These are phyloP conservation scores for Cornus kousa DNA, from an alignment of 148 eudicot genomes.

Conservation along the genomic window DNA sequence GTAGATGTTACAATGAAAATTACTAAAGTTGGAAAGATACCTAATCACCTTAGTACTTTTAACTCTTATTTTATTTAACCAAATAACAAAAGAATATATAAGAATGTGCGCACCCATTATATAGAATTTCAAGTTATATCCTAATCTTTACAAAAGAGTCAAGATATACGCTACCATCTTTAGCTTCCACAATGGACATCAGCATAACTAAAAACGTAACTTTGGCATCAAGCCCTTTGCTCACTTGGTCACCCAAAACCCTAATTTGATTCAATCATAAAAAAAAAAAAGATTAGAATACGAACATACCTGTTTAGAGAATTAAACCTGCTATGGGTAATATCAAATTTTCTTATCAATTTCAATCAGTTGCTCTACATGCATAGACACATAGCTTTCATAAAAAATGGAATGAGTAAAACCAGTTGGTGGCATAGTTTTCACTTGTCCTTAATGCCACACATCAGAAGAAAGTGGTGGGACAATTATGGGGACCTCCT, in stretches of 20 bases:
- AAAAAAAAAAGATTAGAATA: background rate
- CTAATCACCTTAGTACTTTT: background rate
- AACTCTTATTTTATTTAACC: background rate
- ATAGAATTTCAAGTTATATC: background rate
- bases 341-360: background rate
- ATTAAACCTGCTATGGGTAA: too few relatives aligned
- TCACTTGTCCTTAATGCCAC: conserved; percentile 5
- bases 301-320: too few relatives aligned
- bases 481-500: background rate
- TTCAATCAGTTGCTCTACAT: background rate
- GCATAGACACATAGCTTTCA: conserved; percentile 3
- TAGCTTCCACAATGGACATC: background rate
- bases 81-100: background rate
- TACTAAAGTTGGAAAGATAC: background rate
- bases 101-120: background rate
- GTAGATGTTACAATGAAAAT: too few relatives aligned
- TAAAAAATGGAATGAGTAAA: background rate
- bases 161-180: background rate
- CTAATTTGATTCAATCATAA: background rate
- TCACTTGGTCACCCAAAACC: background rate
- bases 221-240: background rate
- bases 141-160: background rate
- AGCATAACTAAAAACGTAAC: background rate
- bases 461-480: background rate
- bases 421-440: conserved; percentile 3